A percentile compares a stretch with the other conserved stretches of the same genome.
phyloP scores from a whole-genome alignment of 306 rosid species.

The Castanea crenata region DNA sequence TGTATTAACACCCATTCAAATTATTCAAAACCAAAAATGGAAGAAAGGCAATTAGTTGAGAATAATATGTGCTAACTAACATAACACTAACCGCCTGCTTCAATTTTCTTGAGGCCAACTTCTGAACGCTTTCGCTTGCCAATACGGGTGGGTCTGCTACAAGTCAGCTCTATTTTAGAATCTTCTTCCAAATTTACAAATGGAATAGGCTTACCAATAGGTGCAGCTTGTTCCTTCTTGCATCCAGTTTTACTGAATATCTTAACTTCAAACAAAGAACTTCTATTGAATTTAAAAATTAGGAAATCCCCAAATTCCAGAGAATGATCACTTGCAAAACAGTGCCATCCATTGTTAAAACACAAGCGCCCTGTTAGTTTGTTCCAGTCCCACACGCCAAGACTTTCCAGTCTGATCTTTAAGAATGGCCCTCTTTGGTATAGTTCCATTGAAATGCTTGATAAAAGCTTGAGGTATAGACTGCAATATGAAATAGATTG shows the following conservation, averaged over 20 bases:
- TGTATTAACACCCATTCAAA: not conserved
- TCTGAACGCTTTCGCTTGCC: not conserved
- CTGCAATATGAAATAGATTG: conserved; percentile 7
- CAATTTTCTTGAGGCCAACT: not conserved
- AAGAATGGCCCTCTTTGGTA: conserved; percentile 13
- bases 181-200: not conserved
- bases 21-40: not conserved
- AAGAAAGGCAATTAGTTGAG: not conserved
- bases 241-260: conserved; percentile 6
- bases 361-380: not conserved
- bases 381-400: conserved; percentile 25
- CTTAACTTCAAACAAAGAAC: not conserved
- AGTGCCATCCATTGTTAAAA: conserved; percentile 26
- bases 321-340: conserved; percentile 19
- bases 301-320: conserved; percentile 21
- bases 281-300: conserved; percentile 11
- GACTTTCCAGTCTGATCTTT: conserved; percentile 18
- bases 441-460: conserved; percentile 8
- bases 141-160: not conserved
- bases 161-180: not conserved
- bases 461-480: conserved; percentile 23
- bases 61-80: not conserved
- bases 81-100: not conserved
- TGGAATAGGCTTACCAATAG: not conserved
- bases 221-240: not conserved